These are phyloP conservation scores for Termitomyces sp. DNA, from an alignment of 768 basidiomycete species.

Conservation along the genomic window DNA sequence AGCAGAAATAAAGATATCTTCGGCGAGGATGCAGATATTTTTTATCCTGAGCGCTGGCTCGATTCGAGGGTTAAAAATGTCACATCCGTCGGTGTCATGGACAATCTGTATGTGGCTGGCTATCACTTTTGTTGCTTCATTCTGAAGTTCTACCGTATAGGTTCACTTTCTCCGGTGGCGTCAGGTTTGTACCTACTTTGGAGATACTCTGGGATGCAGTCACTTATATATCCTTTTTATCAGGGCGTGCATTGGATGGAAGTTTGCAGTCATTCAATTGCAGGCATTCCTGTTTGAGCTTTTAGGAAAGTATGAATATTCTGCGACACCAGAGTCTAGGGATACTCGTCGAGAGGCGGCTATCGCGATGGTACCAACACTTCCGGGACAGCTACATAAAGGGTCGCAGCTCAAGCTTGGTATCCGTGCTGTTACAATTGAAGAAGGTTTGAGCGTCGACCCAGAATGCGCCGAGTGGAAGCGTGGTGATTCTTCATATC, in stretches of 20 bases:
- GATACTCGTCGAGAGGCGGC: constrained; percentile 34
- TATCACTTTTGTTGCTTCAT: not conserved
- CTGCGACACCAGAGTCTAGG: constrained; percentile 29
- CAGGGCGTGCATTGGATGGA: constrained; percentile 35
- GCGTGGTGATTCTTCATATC: not conserved
- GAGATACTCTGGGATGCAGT: not conserved
- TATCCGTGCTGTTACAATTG: constrained; percentile 27
- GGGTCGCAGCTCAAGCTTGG: constrained; percentile 35
- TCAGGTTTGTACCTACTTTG: constrained; percentile 19
- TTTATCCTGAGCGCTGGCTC: constrained; percentile 47
- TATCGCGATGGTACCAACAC: constrained; percentile 36
- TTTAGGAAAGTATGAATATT: constrained; percentile 48
- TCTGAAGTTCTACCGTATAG: constrained; percentile 9
- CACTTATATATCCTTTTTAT: not conserved
- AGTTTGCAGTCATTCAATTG: constrained; percentile 42
- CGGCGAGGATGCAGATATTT: constrained; percentile 42
- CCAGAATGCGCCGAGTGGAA: not conserved
- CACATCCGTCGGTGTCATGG: constrained; percentile 40
- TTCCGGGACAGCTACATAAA: constrained; percentile 36
- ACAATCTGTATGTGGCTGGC: constrained; percentile 32
- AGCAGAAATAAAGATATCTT: constrained; percentile 36
- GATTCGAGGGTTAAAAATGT: constrained; percentile 31
- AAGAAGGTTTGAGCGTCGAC: constrained; percentile 4
- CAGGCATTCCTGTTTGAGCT: constrained; percentile 55
- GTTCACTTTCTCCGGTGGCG: constrained; percentile 26